These are phyloP conservation scores for Bacidia rubella DNA, from an alignment of 495 filamentous ascomycete genomes.

Conservation along the genomic window DNA sequence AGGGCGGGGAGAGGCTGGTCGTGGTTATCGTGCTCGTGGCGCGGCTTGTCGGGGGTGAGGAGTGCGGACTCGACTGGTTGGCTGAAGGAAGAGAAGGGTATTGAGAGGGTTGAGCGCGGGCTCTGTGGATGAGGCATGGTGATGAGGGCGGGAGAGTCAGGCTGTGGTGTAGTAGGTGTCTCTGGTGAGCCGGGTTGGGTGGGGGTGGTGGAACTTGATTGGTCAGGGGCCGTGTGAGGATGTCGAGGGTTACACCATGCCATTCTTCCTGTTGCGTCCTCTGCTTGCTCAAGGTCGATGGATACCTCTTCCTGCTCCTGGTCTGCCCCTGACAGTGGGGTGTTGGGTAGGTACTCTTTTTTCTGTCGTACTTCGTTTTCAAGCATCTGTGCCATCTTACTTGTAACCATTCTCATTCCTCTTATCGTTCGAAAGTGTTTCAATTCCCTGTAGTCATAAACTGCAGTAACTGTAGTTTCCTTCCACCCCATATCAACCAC, in stretches of 20 bases:
- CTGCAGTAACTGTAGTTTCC: slow-evolving; percentile 64
- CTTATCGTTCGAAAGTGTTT: slow-evolving; percentile 50
- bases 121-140: slow-evolving; percentile 33
- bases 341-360: slow-evolving; percentile 7
- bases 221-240: no score
- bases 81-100: slow-evolving; percentile 56
- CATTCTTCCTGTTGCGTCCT: slow-evolving; percentile 60
- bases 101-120: slow-evolving; percentile 32
- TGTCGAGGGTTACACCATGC: slow-evolving; percentile 48
- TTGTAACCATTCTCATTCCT: slow-evolving; percentile 53
- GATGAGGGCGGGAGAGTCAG: slow-evolving; percentile 12
- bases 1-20: slow-evolving; percentile 63
- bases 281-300: slow-evolving; percentile 57
- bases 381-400: slow-evolving; percentile 56
- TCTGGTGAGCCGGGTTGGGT: not conserved
- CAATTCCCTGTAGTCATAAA: slow-evolving; percentile 85
- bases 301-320: slow-evolving; percentile 33
- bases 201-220: not conserved
- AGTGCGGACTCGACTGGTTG: slow-evolving; percentile 64
- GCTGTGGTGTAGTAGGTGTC: slow-evolving; percentile 4
- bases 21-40: slow-evolving; percentile 64
- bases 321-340: not conserved
- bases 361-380: slow-evolving; percentile 17
- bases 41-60: slow-evolving; percentile 41
- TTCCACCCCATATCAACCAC: slow-evolving; percentile 86